phyloP scores from a whole-genome alignment of 169 alveolate genomes.

The Babesia gibsoni region DNA sequence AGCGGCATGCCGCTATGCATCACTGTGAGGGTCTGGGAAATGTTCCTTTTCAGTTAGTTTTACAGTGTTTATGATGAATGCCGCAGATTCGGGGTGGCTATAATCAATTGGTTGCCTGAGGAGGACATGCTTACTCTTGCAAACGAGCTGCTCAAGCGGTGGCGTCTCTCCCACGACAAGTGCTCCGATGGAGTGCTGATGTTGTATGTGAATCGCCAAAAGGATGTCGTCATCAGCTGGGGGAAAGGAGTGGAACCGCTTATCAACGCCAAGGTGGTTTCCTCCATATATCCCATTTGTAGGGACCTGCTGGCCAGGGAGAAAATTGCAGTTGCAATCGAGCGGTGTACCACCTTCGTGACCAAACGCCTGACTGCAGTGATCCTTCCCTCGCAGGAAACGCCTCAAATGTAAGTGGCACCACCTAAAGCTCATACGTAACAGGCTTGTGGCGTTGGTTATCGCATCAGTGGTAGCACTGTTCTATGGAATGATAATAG shows the following conservation, averaged over 20 bases:
- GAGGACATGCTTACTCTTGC: conserved; percentile 51
- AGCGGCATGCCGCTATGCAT: conserved; percentile 49
- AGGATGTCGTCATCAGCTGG: conserved; percentile 45
- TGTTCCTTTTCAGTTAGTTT: conserved; percentile 39
- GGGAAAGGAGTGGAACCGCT: conserved; percentile 62
- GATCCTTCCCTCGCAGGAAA: conserved; percentile 61
- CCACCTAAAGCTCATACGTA: neutral
- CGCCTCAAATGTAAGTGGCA: conserved; percentile 51
- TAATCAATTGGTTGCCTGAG: conserved; percentile 41
- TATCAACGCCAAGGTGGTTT: conserved; percentile 53
- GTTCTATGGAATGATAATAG: conserved; percentile 24
- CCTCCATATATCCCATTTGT: conserved; percentile 59
- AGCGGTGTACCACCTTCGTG: conserved; percentile 38
- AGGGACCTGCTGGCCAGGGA: conserved; percentile 27
- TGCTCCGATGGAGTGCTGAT: conserved; percentile 60
- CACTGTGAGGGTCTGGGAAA: conserved; percentile 62
- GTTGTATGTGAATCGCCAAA: conserved; percentile 20
- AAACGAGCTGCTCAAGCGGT: conserved; percentile 44
- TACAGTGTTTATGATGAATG: neutral
- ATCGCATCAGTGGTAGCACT: conserved; percentile 54
- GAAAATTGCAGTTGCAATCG: conserved; percentile 53
- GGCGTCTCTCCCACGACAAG: conserved; percentile 60
- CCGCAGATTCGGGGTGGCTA: conserved; percentile 56
- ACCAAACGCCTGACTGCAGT: conserved; percentile 53
- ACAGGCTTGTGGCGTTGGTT: conserved; percentile 61